Evolutionary conservation across 441 rosid species (phyloP).

Genomic region (Pelargonium citronellum): DNA sequence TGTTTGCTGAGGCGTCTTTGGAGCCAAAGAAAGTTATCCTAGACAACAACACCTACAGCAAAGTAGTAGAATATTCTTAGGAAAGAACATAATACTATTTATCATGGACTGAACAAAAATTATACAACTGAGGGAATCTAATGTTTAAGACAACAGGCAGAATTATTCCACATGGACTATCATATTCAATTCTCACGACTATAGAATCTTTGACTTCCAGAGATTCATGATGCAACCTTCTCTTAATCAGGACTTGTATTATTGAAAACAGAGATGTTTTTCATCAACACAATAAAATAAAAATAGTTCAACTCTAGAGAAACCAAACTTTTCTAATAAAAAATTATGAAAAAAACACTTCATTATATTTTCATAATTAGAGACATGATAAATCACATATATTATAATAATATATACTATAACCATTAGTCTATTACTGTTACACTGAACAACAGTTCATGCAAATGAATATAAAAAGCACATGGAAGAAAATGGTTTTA

Average conservation of each 20-base stretch:
- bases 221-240: neutral
- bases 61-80: neutral
- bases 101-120: neutral
- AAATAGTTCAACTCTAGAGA: neutral
- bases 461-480: neutral
- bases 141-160: slow-evolving; percentile 2
- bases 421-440: neutral
- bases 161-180: neutral
- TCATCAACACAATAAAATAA: neutral
- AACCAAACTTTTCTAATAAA: neutral
- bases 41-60: slow-evolving; percentile 67
- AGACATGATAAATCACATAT: neutral
- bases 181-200: neutral
- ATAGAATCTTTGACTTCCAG: neutral
- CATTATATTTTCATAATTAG: neutral
- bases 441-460: neutral
- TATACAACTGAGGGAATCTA: neutral
- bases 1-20: slow-evolving; percentile 48
- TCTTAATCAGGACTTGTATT: neutral
- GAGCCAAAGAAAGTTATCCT: slow-evolving; percentile 65
- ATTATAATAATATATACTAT: neutral
- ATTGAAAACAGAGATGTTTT: neutral
- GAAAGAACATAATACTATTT: neutral
- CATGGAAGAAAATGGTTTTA: neutral
- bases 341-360: neutral